phyloP scores from a whole-genome alignment of 805 yeast species.

The Clavispora phyllophila region DNA sequence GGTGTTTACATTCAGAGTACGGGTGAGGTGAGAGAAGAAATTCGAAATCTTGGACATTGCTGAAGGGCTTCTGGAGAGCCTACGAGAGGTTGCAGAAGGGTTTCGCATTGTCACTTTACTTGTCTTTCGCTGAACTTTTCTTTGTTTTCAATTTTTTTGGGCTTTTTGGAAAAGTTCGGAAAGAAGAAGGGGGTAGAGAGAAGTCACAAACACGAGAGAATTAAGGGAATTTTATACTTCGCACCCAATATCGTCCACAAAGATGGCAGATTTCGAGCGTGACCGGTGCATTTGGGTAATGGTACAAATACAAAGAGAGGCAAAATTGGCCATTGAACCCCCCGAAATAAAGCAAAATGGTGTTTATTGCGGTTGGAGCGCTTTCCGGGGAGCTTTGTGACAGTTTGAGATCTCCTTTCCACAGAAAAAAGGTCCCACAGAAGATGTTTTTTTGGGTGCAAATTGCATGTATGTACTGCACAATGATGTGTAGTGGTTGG shows the following conservation, averaged over 20 bases:
- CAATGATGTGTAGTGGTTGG: neutral
- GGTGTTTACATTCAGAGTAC: neutral
- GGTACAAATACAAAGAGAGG: neutral
- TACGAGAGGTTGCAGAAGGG: neutral
- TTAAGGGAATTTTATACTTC: neutral
- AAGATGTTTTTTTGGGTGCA: neutral
- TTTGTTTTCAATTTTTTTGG: neutral
- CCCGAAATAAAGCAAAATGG: neutral
- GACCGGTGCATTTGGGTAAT: neutral
- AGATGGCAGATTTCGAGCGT: neutral
- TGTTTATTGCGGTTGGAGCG: neutral
- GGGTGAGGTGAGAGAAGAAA: neutral
- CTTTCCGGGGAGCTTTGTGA: neutral
- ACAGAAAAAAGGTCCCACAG: neutral
- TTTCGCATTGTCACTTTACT: neutral
- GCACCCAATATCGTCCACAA: neutral
- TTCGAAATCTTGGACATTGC: neutral
- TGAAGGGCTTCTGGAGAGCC: neutral
- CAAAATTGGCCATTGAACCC: neutral
- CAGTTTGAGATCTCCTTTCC: neutral
- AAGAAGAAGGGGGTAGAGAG: neutral
- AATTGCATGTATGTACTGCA: conserved; percentile 1
- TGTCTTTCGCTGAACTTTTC: neutral
- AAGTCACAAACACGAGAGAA: neutral
- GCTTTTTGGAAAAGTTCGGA: neutral